Percentiles rank a stretch among this genome's conserved stretches.
Conservation (phyloP, 106 monocot genomes). For the Dendrobium chrysotoxum region DNA sequence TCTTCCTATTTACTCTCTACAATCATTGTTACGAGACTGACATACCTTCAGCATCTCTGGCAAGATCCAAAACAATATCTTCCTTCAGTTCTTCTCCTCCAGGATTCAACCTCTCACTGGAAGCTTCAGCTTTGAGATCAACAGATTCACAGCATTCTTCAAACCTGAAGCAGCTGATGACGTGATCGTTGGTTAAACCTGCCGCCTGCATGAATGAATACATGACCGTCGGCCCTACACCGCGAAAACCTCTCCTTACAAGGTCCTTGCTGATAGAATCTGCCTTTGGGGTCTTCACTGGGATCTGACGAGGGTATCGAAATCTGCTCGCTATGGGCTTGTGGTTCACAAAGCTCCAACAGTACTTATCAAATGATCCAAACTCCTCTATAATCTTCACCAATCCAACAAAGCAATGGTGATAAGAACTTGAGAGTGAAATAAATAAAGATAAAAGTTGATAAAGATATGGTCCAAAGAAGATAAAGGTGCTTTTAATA, state of each 20-base stretch:
- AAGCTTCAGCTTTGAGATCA: not conserved
- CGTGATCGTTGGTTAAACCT: conserved; percentile 55
- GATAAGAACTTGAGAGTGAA: not conserved
- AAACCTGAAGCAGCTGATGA: conserved; percentile 38
- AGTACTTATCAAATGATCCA: conserved; percentile 63
- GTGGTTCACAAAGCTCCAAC: conserved; percentile 57
- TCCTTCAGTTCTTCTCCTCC: not conserved
- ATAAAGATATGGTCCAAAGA: not conserved
- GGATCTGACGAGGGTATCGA: conserved; percentile 45
- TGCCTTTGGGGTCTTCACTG: conserved; percentile 57
- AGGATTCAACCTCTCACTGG: not conserved
- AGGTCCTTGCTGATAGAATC: conserved; percentile 65
- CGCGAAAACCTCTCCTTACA: conserved; percentile 47
- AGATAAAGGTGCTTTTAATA: not conserved
- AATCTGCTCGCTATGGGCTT: conserved; percentile 39
- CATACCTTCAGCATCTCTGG: not conserved
- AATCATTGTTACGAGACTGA: not conserved
- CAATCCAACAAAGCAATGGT: not conserved
- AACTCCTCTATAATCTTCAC: conserved; percentile 48
- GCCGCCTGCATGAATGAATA: conserved; percentile 77
- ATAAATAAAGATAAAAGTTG: not conserved
- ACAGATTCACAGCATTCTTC: not conserved
- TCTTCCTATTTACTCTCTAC: not conserved
- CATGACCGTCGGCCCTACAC: conserved; percentile 50
- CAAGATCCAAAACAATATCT: not conserved